A percentile compares a stretch with the other conserved stretches of the same genome.
Evolutionary conservation across 2,329 filamentous ascomycete species (phyloP).

Genomic region (Hypoxylon sp.): DNA sequence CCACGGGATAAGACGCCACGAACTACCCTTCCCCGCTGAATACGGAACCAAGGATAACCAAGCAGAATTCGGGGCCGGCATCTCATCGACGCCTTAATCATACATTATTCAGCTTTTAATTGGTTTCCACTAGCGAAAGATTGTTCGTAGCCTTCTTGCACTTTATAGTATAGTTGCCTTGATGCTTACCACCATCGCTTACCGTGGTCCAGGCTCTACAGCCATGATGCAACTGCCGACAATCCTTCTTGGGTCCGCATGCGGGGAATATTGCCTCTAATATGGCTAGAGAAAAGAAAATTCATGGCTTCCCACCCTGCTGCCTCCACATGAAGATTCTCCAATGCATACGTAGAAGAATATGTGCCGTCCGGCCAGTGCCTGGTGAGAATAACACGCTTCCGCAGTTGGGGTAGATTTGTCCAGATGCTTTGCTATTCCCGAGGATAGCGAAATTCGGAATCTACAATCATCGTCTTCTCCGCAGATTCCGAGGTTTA

Average conservation of each 20-base stretch:
- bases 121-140: constrained; percentile 9
- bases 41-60: constrained; percentile 1
- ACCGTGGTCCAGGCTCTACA: constrained; percentile 2
- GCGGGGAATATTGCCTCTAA: constrained; percentile 40
- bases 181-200: constrained; percentile 11
- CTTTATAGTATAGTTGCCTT: constrained; percentile 2
- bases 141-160: not conserved
- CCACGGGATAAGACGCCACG: constrained; percentile 16
- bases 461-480: constrained; percentile 12
- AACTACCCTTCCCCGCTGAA: constrained; percentile 24
- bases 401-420: constrained; percentile 19
- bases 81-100: not conserved
- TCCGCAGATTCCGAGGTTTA: constrained; percentile 17
- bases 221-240: constrained; percentile 40
- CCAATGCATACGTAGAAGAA: constrained; percentile 20
- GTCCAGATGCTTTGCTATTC: constrained; percentile 5
- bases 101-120: constrained; percentile 1
- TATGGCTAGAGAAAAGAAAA: constrained; percentile 28
- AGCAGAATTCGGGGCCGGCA: not conserved
- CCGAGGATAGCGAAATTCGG: constrained; percentile 28
- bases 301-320: constrained; percentile 15
- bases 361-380: constrained; percentile 28
- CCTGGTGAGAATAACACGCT: constrained; percentile 11
- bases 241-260: constrained; percentile 13
- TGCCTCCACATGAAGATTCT: constrained; percentile 7